These are phyloP conservation scores for Trichomonas vaginalis DNA, from an alignment of 208 protist genomes.

Conservation along the genomic window DNA sequence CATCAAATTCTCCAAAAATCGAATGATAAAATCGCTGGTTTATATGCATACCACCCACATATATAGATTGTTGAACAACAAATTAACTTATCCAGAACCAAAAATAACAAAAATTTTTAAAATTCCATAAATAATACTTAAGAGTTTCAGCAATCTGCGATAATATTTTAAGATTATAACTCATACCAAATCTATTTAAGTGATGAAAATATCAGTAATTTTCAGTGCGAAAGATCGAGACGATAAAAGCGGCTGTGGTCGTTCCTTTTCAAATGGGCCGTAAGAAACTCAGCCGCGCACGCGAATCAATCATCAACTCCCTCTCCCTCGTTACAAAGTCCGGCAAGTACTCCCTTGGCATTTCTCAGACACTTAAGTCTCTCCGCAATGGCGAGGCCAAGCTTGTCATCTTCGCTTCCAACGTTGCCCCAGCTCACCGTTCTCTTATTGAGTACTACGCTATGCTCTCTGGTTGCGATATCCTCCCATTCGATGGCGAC, in stretches of 20 bases:
- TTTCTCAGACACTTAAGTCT: conserved; percentile 82
- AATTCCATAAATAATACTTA: no score
- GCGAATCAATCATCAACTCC: conserved; percentile 34
- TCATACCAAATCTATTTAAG: no score
- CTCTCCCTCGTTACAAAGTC: conserved; percentile 96
- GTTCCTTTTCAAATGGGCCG: neutral
- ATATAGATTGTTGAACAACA: no score
- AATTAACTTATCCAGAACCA: no score
- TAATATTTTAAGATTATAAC: no score
- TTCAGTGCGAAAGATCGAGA: no score
- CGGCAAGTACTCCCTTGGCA: conserved; percentile 95
- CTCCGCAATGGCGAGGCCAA: conserved; percentile 76
- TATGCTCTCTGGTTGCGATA: conserved; percentile 75
- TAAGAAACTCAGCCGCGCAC: neutral
- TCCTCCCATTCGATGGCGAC: conserved; percentile 21
- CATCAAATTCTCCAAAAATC: no score
- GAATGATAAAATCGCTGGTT: no score
- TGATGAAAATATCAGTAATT: no score
- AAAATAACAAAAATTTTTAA: no score
- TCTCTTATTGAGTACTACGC: conserved; percentile 99
- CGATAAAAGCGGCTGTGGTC: neutral
- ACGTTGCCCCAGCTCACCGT: conserved; percentile 88
- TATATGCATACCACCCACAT: no score
- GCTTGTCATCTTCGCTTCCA: conserved; percentile 90
- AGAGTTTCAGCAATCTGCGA: no score